Evolutionary conservation across 192 early-diverging fungal species (phyloP).

Genomic region (Podila epicladia): DNA sequence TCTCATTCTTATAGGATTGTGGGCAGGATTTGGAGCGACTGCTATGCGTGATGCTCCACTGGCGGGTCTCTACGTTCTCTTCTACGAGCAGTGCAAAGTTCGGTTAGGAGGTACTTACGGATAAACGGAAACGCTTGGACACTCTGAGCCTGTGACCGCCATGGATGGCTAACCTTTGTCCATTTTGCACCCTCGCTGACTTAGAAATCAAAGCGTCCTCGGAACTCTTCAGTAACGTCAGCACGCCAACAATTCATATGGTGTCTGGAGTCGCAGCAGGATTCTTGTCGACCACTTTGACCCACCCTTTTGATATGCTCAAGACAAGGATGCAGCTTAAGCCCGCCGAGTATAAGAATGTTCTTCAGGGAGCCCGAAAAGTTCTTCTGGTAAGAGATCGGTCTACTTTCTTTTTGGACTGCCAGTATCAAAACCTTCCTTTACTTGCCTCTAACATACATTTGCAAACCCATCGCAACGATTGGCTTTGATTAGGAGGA

Average conservation of each 20-base stretch:
- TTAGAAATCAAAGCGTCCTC: constrained; percentile 35
- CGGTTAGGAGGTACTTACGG: constrained; percentile 49
- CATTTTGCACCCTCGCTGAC: no score
- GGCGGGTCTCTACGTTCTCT: constrained; percentile 89
- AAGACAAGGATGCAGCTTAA: constrained; percentile 94
- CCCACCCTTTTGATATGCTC: constrained; percentile 95
- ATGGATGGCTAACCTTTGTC: no score
- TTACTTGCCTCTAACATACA: no score
- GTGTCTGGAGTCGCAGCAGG: constrained; percentile 76
- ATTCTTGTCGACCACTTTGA: constrained; percentile 77
- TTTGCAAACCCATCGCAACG: no score
- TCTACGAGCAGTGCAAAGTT: constrained; percentile 85
- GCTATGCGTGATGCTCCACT: constrained; percentile 89
- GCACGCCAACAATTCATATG: constrained; percentile 63
- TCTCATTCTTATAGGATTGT: constrained; percentile 66
- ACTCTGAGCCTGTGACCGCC: no score
- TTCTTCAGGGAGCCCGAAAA: constrained; percentile 55
- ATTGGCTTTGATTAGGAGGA: constrained; percentile 65
- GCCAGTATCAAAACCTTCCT: neutral
- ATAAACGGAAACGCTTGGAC: neutral
- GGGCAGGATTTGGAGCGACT: constrained; percentile 88
- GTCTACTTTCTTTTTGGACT: no score
- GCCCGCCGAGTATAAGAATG: constrained; percentile 73
- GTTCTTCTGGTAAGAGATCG: constrained; percentile 55
- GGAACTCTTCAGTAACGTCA: constrained; percentile 29